Conservation (phyloP, 73 alveolate species). For the Blepharisma stoltei region DNA sequence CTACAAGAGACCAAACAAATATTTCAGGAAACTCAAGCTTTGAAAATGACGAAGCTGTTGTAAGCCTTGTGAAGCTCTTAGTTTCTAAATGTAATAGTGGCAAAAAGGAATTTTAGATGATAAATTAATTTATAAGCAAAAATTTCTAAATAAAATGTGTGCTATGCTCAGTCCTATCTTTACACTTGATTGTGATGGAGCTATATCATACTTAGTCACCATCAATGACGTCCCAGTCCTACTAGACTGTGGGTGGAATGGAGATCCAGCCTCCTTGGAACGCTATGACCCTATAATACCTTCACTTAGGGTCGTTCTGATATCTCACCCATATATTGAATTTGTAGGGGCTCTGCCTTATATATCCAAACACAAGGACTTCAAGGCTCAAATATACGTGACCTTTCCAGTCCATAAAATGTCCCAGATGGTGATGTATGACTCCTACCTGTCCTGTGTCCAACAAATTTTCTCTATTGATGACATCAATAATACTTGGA, state of each 20-base stretch:
- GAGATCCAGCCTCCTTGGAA: neutral
- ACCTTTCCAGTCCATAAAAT: constrained; percentile 17
- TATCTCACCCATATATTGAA: constrained; percentile 11
- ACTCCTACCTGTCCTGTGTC: neutral
- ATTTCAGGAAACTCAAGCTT: too few species aligned
- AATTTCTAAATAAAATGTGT: neutral
- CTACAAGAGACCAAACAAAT: too few species aligned
- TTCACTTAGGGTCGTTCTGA: neutral
- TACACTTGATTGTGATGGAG: neutral
- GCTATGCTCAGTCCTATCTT: constrained; percentile 8
- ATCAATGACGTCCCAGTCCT: neutral
- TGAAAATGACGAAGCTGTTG: too few species aligned
- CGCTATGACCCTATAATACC: constrained; percentile 3
- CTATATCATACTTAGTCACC: neutral
- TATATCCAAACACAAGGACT: neutral
- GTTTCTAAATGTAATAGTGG: too few species aligned
- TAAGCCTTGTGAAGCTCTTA: too few species aligned
- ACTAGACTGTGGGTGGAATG: constrained; percentile 29
- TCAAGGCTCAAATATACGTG: constrained; percentile 13
- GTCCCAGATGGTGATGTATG: neutral
- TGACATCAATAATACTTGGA: neutral
- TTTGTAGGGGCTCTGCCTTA: constrained; percentile 3
- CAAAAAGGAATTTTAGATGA: too few species aligned
- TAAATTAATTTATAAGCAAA: too few species aligned
- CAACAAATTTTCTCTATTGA: constrained; percentile 5